Percentiles rank a stretch among this genome's conserved stretches.
Conservation (phyloP, 2,329 filamentous ascomycete species). For the Teratosphaeria zuluensis region DNA sequence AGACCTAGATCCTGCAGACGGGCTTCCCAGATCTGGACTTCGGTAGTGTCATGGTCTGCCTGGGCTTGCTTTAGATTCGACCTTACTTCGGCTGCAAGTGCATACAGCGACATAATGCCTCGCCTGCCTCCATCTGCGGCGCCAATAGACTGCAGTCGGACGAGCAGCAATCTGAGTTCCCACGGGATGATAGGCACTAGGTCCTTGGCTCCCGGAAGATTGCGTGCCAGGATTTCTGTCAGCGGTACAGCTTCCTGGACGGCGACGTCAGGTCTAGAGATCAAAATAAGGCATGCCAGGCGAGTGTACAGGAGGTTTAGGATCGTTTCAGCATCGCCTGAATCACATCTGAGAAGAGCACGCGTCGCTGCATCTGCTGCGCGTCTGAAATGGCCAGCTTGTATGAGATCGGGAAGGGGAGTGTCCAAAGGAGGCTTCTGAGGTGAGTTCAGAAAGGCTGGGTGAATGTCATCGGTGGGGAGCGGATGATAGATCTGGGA, state of each 20-base stretch:
- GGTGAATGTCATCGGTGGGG: constrained; percentile 50
- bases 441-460: constrained; percentile 59
- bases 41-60: constrained; percentile 45
- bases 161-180: constrained; percentile 71
- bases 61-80: constrained; percentile 17
- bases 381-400: constrained; percentile 65
- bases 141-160: constrained; percentile 75
- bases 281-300: constrained; percentile 70
- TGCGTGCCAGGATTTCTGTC: constrained; percentile 42
- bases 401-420: constrained; percentile 58
- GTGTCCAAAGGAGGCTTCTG: constrained; percentile 55
- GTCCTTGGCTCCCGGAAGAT: constrained; percentile 42
- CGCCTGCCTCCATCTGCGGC: constrained; percentile 69
- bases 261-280: constrained; percentile 51
- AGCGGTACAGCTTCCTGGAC: constrained; percentile 54
- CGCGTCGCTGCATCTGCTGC: constrained; percentile 33
- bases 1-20: constrained; percentile 67
- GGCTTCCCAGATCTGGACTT: constrained; percentile 58
- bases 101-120: constrained; percentile 83
- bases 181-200: constrained; percentile 67
- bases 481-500: constrained; percentile 78
- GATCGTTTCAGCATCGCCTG: constrained; percentile 55
- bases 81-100: constrained; percentile 47
- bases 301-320: constrained; percentile 73
- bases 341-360: constrained; percentile 34